phyloP scores from a whole-genome alignment of 108 stramenopile genomes.

The Nitzschia palea region DNA sequence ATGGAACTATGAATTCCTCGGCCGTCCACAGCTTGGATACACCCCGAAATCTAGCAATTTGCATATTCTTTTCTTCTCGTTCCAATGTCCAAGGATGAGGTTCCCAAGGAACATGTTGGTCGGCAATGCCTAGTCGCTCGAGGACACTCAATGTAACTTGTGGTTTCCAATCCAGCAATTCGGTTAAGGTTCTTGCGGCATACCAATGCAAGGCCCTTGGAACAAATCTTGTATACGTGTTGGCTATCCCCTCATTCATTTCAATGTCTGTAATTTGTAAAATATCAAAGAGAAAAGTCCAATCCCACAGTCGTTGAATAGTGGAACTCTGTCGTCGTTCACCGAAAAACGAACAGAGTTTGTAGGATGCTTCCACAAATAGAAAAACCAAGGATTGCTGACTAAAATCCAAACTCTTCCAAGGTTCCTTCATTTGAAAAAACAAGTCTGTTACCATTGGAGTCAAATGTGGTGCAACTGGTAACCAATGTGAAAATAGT shows the following conservation, averaged over 20 bases:
- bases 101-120: slow-evolving; percentile 67
- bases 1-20: slow-evolving; percentile 46
- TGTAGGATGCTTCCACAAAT: slow-evolving; percentile 38
- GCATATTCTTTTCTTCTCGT: slow-evolving; percentile 58
- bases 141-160: slow-evolving; percentile 37
- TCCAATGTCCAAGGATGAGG: slow-evolving; percentile 76
- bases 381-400: slow-evolving; percentile 11
- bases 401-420: background rate
- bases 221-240: background rate
- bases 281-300: slow-evolving; percentile 63
- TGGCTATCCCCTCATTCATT: background rate
- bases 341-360: slow-evolving; percentile 28
- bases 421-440: slow-evolving; percentile 31
- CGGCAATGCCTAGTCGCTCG: slow-evolving; percentile 40
- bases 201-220: slow-evolving; percentile 55
- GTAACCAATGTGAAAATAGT: slow-evolving; percentile 77
- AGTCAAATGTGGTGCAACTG: slow-evolving; percentile 75
- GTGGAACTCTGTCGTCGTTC: slow-evolving; percentile 35
- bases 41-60: slow-evolving; percentile 27
- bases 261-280: slow-evolving; percentile 20
- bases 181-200: slow-evolving; percentile 57
- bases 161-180: slow-evolving; percentile 62
- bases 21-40: slow-evolving; percentile 22
- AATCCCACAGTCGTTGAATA: slow-evolving; percentile 62
- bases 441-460: slow-evolving; percentile 66